Evolutionary conservation across 441 rosid species (phyloP).

Genomic region (Croton laevigatus): DNA sequence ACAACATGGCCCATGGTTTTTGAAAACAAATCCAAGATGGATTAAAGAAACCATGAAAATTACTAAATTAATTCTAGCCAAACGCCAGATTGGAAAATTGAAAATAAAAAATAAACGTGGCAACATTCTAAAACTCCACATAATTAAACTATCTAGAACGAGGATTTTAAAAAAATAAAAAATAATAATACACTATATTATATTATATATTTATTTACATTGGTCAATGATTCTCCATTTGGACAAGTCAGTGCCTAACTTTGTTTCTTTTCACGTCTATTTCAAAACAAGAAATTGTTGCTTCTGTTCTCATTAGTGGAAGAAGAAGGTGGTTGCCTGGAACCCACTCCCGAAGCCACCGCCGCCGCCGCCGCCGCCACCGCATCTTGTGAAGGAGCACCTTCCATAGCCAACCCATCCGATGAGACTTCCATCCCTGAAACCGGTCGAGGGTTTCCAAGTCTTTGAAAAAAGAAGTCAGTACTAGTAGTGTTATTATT

Average conservation of each 20-base stretch:
- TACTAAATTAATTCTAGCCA: conserved; percentile 4
- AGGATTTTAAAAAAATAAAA: too few relatives aligned
- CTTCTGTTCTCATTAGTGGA: conserved; percentile 31
- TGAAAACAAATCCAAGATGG: neutral
- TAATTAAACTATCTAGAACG: neutral
- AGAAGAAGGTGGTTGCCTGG: conserved; percentile 7
- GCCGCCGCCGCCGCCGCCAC: neutral
- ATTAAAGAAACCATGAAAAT: neutral
- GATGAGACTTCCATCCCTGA: neutral
- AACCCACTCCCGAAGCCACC: too few relatives aligned
- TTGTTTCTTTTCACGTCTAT: conserved; percentile 26
- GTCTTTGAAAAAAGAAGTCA: conserved; percentile 19
- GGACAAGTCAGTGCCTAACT: conserved; percentile 55
- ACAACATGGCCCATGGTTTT: neutral
- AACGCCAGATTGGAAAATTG: neutral
- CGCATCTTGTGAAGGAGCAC: neutral
- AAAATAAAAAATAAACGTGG: neutral
- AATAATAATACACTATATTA: neutral
- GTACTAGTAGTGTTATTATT: neutral
- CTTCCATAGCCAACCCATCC: conserved; percentile 3
- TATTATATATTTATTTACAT: conserved; percentile 32
- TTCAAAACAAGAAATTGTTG: conserved; percentile 39
- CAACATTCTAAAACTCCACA: neutral
- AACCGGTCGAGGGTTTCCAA: conserved; percentile 5
- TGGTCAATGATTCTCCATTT: conserved; percentile 25